A percentile compares a stretch with the other conserved stretches of the same genome.
Evolutionary conservation across 495 filamentous ascomycete genomes (phyloP).

Genomic region (Gamarada debralockiae): DNA sequence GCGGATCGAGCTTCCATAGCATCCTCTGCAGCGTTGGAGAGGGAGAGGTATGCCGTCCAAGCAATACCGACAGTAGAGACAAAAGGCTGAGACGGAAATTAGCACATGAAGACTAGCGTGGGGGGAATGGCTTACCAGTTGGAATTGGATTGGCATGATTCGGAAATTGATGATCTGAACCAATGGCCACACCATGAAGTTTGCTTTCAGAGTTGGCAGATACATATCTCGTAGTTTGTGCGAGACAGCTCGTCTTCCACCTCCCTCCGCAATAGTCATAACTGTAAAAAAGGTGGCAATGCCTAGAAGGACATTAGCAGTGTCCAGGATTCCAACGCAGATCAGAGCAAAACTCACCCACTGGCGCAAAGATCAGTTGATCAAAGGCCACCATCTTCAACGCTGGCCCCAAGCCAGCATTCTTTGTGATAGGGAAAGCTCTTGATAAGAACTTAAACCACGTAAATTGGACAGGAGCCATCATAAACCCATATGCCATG

Average conservation of each 20-base stretch:
- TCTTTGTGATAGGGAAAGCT: slow-evolving; percentile 81
- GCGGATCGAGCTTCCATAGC: slow-evolving; percentile 23
- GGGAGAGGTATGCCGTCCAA: slow-evolving; percentile 97
- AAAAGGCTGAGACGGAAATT: slow-evolving; percentile 64
- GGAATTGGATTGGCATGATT: slow-evolving; percentile 90
- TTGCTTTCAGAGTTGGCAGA: slow-evolving; percentile 89
- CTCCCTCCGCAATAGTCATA: slow-evolving; percentile 96
- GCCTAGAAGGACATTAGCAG: slow-evolving; percentile 40
- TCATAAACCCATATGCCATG: slow-evolving; percentile 93
- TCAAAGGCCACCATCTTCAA: slow-evolving; percentile 89
- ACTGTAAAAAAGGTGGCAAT: slow-evolving; percentile 88
- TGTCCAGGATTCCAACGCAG: not conserved
- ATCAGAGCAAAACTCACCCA: slow-evolving; percentile 50
- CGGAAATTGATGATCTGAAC: slow-evolving; percentile 98
- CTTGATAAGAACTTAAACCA: slow-evolving; percentile 90
- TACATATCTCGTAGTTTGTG: slow-evolving; percentile 93
- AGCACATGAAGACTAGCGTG: not conserved
- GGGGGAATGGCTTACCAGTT: slow-evolving; percentile 69
- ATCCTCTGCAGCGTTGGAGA: slow-evolving; percentile 87
- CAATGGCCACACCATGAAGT: slow-evolving; percentile 92
- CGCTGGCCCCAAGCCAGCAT: slow-evolving; percentile 65
- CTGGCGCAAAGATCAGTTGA: slow-evolving; percentile 92
- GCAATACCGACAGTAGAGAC: slow-evolving; percentile 95
- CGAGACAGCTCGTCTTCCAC: slow-evolving; percentile 71
- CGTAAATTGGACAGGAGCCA: slow-evolving; percentile 94